phyloP scores from a whole-genome alignment of 1,284 basidiomycete genomes.

The Spongispora temasekensis region DNA sequence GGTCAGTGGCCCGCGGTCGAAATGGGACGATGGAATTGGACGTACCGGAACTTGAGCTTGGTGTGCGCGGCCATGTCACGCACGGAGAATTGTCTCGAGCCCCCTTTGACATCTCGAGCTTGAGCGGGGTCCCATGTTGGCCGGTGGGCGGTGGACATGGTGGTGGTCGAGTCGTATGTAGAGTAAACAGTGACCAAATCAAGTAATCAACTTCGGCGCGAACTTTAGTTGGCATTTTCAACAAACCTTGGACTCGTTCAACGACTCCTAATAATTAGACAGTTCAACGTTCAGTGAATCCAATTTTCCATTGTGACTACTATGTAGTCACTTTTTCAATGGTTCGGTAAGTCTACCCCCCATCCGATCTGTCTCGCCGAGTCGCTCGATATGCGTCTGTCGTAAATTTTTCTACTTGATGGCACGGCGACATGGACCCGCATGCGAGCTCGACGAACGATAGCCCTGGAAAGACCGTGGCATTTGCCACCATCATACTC shows the following conservation, averaged over 20 bases:
- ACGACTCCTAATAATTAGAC: no score
- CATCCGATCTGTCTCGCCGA: no score
- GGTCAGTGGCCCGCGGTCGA: no score
- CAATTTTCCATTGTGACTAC: no score
- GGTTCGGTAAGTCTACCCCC: no score
- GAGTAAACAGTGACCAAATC: not conserved
- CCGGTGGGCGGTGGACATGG: conserved; percentile 82
- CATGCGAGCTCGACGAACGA: not conserved
- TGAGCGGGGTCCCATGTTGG: conserved; percentile 90
- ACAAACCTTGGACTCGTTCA: not conserved
- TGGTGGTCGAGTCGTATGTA: not conserved
- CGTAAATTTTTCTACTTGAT: not conserved
- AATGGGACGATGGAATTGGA: not conserved
- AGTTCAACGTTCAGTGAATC: not conserved
- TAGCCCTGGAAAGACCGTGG: not conserved
- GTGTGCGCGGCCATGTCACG: conserved; percentile 92
- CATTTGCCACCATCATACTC: not conserved
- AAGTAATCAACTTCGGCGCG: not conserved
- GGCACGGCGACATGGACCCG: not conserved
- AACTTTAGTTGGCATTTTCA: not conserved
- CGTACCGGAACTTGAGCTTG: conserved; percentile 91
- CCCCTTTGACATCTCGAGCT: conserved; percentile 83
- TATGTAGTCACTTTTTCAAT: no score
- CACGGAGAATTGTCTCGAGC: conserved; percentile 86
- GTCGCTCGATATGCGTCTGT: no score